Conservation (phyloP, 495 filamentous ascomycete genomes). For the Amphirosellinia nigrospora region DNA sequence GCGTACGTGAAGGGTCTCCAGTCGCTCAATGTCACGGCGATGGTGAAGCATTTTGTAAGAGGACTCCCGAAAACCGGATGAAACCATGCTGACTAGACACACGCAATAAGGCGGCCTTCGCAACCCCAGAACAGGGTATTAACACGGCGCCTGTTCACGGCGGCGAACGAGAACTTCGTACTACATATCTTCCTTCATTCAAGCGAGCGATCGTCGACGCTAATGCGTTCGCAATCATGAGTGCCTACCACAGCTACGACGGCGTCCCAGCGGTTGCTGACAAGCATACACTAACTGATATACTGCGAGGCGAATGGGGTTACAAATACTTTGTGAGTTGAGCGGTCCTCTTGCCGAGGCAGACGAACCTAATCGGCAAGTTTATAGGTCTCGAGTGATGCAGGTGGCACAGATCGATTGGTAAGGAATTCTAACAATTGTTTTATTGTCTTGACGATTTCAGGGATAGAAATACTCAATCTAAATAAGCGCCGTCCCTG, state of each 20-base stretch:
- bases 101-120: conserved; percentile 56
- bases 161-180: conserved; percentile 69
- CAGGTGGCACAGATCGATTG: conserved; percentile 69
- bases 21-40: conserved; percentile 66
- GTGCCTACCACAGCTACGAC: conserved; percentile 72
- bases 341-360: conserved; percentile 36
- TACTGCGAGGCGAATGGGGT: conserved; percentile 71
- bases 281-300: conserved; percentile 66
- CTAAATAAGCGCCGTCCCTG: not conserved
- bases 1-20: conserved; percentile 67
- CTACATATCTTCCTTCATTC: conserved; percentile 70
- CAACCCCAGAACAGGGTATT: conserved; percentile 69
- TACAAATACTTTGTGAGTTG: conserved; percentile 63
- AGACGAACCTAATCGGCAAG: conserved; percentile 6
- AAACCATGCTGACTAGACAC: not conserved
- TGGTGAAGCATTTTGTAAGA: conserved; percentile 69
- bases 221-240: conserved; percentile 70
- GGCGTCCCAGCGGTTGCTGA: conserved; percentile 68
- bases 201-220: conserved; percentile 72
- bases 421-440: not conserved
- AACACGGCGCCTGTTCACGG: conserved; percentile 74
- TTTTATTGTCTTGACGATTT: no score
- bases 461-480: not conserved
- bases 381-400: conserved; percentile 53
- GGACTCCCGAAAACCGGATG: not conserved